Evolutionary conservation across 106 monocot species (phyloP).

Genomic region (Alisma plantagoaquatica): DNA sequence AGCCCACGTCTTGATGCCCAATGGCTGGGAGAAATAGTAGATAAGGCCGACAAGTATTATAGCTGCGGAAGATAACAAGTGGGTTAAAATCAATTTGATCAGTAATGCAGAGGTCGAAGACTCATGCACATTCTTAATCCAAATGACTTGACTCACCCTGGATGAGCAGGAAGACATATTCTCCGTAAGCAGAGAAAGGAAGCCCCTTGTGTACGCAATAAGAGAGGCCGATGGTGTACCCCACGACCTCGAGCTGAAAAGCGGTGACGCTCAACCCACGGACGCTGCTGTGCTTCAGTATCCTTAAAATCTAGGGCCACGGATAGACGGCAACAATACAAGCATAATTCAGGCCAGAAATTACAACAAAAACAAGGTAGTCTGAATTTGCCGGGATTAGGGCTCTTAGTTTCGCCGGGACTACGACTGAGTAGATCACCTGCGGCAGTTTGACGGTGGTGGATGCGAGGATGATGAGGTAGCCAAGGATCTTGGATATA

Average conservation of each 20-base stretch:
- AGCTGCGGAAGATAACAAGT: too few relatives aligned
- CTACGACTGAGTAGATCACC: conserved; percentile 14
- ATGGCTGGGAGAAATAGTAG: conserved; percentile 69
- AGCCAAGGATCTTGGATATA: conserved; percentile 83
- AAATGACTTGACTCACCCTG: conserved; percentile 82
- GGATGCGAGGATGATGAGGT: conserved; percentile 89
- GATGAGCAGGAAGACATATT: conserved; percentile 72
- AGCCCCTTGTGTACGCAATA: conserved; percentile 91
- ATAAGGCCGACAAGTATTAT: conserved; percentile 77
- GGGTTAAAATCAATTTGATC: too few relatives aligned
- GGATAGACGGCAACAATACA: conserved; percentile 11
- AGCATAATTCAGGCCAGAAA: not conserved
- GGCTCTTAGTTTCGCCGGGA: not conserved
- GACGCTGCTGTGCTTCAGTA: conserved; percentile 66
- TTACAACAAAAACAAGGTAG: not conserved
- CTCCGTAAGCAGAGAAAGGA: conserved; percentile 96
- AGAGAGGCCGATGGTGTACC: conserved; percentile 87
- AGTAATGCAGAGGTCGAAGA: too few relatives aligned
- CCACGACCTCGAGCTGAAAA: conserved; percentile 94
- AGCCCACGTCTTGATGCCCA: conserved; percentile 49
- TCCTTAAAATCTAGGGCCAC: conserved; percentile 86
- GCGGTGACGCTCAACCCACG: conserved; percentile 76
- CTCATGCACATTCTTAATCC: too few relatives aligned
- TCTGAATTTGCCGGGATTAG: too few relatives aligned
- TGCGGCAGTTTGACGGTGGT: conserved; percentile 94